These are phyloP conservation scores for Aspergillus fumigatus DNA, from an alignment of 2,329 filamentous ascomycete species.

Conservation along the genomic window DNA sequence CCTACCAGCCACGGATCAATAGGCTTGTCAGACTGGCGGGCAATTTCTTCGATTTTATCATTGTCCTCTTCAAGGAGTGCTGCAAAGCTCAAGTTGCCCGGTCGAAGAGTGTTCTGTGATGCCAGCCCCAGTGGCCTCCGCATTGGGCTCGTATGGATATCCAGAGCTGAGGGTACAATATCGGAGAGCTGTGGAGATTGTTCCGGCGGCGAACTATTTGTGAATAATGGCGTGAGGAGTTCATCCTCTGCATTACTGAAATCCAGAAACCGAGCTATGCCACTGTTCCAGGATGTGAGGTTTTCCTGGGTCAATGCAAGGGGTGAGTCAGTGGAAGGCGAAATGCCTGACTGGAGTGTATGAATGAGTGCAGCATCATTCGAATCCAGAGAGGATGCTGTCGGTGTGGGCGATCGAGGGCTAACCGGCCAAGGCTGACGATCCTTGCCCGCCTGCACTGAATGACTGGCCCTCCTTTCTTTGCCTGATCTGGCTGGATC, in stretches of 20 bases:
- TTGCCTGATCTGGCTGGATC: background rate
- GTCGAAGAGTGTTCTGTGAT: constrained; percentile 6
- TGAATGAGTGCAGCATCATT: background rate
- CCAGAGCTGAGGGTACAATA: constrained; percentile 5
- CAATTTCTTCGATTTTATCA: constrained; percentile 54
- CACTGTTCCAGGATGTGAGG: constrained; percentile 7
- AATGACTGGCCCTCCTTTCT: background rate
- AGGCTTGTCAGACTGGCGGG: constrained; percentile 35
- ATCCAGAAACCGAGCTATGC: background rate
- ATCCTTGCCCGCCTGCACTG: background rate
- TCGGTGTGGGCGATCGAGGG: background rate
- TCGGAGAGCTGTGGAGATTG: constrained; percentile 16
- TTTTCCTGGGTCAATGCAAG: constrained; percentile 4
- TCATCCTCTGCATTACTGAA: constrained; percentile 11
- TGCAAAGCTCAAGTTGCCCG: constrained; percentile 26
- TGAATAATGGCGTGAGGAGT: constrained; percentile 5
- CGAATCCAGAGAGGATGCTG: background rate
- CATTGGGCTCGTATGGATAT: constrained; percentile 4
- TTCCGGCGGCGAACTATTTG: constrained; percentile 8
- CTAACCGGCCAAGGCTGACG: background rate
- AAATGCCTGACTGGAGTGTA: background rate
- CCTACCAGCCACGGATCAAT: constrained; percentile 35
- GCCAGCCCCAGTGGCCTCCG: constrained; percentile 3
- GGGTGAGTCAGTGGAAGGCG: background rate
- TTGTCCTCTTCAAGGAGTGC: constrained; percentile 33